Evolutionary conservation across 164 flowering plant genomes (phyloP), one percentile per base, ranked within the genome.

Genomic region (Umbilicus rupestris): DNA sequence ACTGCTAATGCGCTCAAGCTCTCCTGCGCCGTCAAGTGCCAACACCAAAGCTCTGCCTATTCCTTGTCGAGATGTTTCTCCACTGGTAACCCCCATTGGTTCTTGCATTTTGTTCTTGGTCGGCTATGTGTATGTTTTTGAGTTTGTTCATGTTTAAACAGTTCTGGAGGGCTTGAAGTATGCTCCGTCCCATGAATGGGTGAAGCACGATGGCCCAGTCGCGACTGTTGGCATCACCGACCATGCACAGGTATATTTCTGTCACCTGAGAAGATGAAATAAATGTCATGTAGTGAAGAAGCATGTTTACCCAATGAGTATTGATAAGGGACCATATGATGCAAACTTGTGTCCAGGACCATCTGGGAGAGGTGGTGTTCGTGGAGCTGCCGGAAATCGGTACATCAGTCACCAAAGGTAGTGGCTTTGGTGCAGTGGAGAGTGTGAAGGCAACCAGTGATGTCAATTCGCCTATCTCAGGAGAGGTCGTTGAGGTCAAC

Each of bases 371-470:
- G 72, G 83, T 94, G 17, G 97, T 94, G 81, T 94, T 86, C 74
- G 97, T 92, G 75, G 99, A 94, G 72, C 76, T 94, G 74, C 99
- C 97, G 20, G 94, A 92, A 70, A 0, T 77, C 0, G 96, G 93
- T 7, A 62, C 20, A 17, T 31, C 81, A 16, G 94, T 90, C 1
- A 17, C 78, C 11, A 72, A 85, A 71, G 97, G 87, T 0, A 29
- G 63, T 2, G 39, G 86, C 73, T 88, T 91, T 77, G 99, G 97
- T 69, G 90, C 94, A 3, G 99, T 95, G 37, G 99, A 95, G 72
- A 95, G 99, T 86, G 99, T 95, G 7, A 95, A 95, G 77, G 99
- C 99, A 66, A 95, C 96, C 15, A 92, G 99, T 80, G 97, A 92
- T 74, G 70, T 95, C 15, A 89, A 87, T 70, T 89, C 96, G n/a